phyloP scores from a whole-genome alignment of 257 asterid species.

The Asclepias syriaca region DNA sequence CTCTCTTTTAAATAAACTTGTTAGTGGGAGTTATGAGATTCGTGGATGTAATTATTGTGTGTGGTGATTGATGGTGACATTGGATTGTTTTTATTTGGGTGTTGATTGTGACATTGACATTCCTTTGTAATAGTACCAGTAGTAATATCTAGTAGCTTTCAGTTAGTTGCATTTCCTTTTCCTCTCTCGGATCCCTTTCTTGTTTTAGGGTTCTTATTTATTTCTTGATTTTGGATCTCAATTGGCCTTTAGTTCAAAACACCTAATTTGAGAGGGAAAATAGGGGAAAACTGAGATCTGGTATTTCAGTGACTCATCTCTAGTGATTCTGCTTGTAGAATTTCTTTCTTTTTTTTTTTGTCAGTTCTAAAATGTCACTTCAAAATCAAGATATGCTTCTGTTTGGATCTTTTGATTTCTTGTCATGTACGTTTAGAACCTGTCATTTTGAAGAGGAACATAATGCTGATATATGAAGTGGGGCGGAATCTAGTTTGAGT shows the following conservation, averaged over 20 bases:
- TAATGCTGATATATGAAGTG: constrained; percentile 4
- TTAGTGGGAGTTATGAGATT: not conserved
- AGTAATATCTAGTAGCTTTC: constrained; percentile 2
- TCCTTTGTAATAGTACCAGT: constrained; percentile 1
- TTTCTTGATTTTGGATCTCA: not conserved
- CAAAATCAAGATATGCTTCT: not conserved
- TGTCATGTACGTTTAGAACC: not conserved
- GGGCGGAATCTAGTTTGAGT: not conserved
- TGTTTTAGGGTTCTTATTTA: not conserved
- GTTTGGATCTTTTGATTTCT: not conserved
- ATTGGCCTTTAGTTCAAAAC: not conserved
- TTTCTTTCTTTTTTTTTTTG: not conserved
- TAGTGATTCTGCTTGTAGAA: not conserved
- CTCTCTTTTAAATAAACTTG: not conserved
- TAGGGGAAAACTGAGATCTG: constrained; percentile 8
- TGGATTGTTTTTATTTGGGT: not conserved
- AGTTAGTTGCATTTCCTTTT: not conserved
- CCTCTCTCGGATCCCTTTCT: no score
- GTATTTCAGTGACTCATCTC: not conserved
- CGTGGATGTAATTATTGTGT: not conserved
- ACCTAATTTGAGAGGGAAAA: not conserved
- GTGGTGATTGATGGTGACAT: constrained; percentile 10
- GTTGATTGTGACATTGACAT: constrained; percentile 2
- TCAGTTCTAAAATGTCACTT: not conserved
- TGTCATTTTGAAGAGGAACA: not conserved